A percentile compares a stretch with the other conserved stretches of the same genome.
Evolutionary conservation across 805 yeast genomes (phyloP).

Genomic region (Ogataea thermomethanolica): DNA sequence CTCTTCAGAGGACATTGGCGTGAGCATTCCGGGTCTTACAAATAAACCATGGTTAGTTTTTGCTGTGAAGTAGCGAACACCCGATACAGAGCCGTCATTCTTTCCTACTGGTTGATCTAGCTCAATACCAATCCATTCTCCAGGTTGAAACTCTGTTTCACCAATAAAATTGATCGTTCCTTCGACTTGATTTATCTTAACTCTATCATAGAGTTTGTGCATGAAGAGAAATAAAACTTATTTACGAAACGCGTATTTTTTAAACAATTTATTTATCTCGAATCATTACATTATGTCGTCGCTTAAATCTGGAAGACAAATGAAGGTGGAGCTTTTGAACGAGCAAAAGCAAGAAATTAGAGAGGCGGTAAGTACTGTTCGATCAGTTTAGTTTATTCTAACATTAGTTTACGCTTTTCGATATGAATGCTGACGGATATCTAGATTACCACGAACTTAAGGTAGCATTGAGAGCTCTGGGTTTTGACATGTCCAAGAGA

Average conservation of each 20-base stretch:
- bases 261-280: not conserved
- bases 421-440: conserved; percentile 85
- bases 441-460: conserved; percentile 91
- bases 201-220: conserved; percentile 25
- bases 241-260: conserved; percentile 1
- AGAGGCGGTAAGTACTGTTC: conserved; percentile 56
- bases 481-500: conserved; percentile 76
- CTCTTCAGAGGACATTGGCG: not conserved
- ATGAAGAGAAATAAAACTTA: conserved; percentile 1
- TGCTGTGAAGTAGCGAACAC: conserved; percentile 39
- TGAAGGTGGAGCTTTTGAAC: conserved; percentile 65
- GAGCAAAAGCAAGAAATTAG: conserved; percentile 89
- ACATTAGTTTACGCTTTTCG: conserved; percentile 68
- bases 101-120: conserved; percentile 40
- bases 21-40: conserved; percentile 39
- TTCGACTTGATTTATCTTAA: conserved; percentile 35
- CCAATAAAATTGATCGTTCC: conserved; percentile 55
- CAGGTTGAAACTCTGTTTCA: conserved; percentile 53
- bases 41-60: conserved; percentile 44
- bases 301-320: conserved; percentile 32
- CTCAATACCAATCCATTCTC: conserved; percentile 53
- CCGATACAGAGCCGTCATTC: conserved; percentile 48
- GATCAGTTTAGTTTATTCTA: not conserved
- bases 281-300: conserved; percentile 10
- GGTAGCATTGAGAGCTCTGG: conserved; percentile 91